Base-by-base conservation (phyloP, 1,284 basidiomycete species). In the Rhizoctonia solani region DNA sequence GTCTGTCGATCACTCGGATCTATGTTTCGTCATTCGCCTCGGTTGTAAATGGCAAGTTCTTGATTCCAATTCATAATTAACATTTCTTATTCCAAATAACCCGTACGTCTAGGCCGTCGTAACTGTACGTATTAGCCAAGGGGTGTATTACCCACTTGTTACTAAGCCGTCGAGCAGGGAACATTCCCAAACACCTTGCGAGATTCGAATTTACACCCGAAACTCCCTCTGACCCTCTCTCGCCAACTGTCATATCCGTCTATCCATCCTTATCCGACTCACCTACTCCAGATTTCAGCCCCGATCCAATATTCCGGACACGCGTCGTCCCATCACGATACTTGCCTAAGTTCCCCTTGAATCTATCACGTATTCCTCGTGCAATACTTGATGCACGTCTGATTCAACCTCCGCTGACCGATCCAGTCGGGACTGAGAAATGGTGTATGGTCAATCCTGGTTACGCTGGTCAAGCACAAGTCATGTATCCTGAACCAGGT, bases 401-500 rank as follows among this genome's bases (percentile, higher is more conserved):
- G 16, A 16, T 61, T 32, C 58, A 61, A 39, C 30, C 58, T 8
- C 58, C 58, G 8, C 27, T 61, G 29, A 39, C 30, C 8, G 32
- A 32, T 11, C 13, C 41, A 11, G 58, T 61, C 2, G 58, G 58
- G 19, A 61, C 58, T 14, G 58, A 61, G 19, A 32, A 50, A 19
- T 61, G 58, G 58, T 61, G 58, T 30, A 61, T 29, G 30, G 34
- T 61, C 21, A 25, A 30, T 5, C 58, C 58, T 1, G 27, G 9
- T 1, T 61, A 21, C 21, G 1, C 44, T 23, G 58, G 58, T 21
- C 27, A 50, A 16, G 46, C 50, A 2, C 29, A 37, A 4, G 58
- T 61, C 29, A 19, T 61, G 58, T 61, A 61, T 16, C 58, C 58
- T 47, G 58, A 61, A 27, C 30, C 58, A 16, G 44, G 58, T 16